A percentile compares a stretch with the other conserved stretches of the same genome.
phyloP scores from a whole-genome alignment of 2,329 filamentous ascomycete genomes.

The Sarocladium kiliense region DNA sequence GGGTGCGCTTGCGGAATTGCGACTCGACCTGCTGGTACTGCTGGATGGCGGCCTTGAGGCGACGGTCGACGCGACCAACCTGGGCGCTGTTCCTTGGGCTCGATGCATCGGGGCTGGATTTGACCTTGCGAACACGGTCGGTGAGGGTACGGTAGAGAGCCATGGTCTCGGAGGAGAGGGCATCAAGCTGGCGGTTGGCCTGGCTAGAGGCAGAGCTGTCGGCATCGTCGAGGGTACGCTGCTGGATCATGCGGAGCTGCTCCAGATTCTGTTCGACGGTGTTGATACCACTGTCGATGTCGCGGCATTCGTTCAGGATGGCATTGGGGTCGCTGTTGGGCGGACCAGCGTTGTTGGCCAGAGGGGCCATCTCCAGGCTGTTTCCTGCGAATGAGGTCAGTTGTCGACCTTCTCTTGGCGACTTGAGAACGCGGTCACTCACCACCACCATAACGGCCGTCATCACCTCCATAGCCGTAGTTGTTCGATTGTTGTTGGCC shows the following conservation, averaged over 20 bases:
- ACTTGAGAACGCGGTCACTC: not conserved
- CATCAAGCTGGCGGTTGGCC: constrained; percentile 65
- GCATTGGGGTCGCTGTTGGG: constrained; percentile 59
- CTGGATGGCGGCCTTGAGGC: constrained; percentile 75
- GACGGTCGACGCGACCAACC: constrained; percentile 73
- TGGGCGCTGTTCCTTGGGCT: constrained; percentile 71
- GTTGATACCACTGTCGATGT: constrained; percentile 73
- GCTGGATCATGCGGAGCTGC: constrained; percentile 66
- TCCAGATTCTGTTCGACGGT: constrained; percentile 68
- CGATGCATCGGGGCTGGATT: constrained; percentile 72
- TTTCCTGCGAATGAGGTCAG: not conserved
- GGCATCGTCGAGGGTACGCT: constrained; percentile 66
- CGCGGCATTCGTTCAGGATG: constrained; percentile 78
- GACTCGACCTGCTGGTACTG: constrained; percentile 77
- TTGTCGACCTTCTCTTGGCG: not conserved
- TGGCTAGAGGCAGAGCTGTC: constrained; percentile 64
- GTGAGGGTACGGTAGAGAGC: constrained; percentile 73
- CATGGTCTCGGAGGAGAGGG: constrained; percentile 75
- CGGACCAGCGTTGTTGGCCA: constrained; percentile 45
- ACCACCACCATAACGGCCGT: constrained; percentile 22
- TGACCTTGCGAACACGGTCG: constrained; percentile 74
- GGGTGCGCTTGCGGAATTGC: constrained; percentile 71
- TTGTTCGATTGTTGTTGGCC: constrained; percentile 12
- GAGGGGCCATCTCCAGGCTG: constrained; percentile 66
- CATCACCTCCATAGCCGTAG: constrained; percentile 17